Evolutionary conservation across 2,329 filamentous ascomycete genomes (phyloP), one percentile per base, ranked within the genome.

Genomic region (Pseudopyricularia javanii): DNA sequence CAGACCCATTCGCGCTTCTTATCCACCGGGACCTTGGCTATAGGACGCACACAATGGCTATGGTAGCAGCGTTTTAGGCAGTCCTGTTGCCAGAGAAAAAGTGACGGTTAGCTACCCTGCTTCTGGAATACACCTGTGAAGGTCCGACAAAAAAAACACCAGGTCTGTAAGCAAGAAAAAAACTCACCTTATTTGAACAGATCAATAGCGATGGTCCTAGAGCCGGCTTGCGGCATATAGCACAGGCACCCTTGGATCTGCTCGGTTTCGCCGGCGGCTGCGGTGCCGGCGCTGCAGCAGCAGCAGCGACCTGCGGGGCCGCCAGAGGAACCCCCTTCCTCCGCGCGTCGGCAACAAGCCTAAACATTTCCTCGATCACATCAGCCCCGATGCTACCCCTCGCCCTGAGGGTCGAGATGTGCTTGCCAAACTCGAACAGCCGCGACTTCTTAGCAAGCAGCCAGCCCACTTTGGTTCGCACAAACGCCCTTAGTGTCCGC

Each of bases 381-480:
- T 66, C 57, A 47, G 76, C 73, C 5, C 70, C 64, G 26, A 82
- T 60, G 4, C 72, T 66, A 52, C 74, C 67, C 43, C 75, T 67
- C 2, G 73, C 72, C 37, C 79, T 66, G 49, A 82, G 66, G 50
- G 76, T 72, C 37, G 70, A 70, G 15, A 74, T 59, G 57, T 81
- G 78, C 58, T 79, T 79, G 47, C 74, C 72, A 55, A 79, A 79
- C 60, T 82, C 78, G 4, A 69, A 65, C 61, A 74, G 70, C 15
- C 77, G 73, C 48, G 70, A 66, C 24, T 70, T 67, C 11, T 69
- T 69, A 7, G 68, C 68, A 9, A 71, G 68, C n/a, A 82, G 64
- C 79, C 79, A 82, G 3, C 60, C 47, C 1, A 72, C 72, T 60
- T 78, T 78, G 17, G 72, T 65, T 50, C 68, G 64, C 37, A 78